Base-by-base conservation (phyloP, 148 eudicot genomes). In the Nyssa sinensis region DNA sequence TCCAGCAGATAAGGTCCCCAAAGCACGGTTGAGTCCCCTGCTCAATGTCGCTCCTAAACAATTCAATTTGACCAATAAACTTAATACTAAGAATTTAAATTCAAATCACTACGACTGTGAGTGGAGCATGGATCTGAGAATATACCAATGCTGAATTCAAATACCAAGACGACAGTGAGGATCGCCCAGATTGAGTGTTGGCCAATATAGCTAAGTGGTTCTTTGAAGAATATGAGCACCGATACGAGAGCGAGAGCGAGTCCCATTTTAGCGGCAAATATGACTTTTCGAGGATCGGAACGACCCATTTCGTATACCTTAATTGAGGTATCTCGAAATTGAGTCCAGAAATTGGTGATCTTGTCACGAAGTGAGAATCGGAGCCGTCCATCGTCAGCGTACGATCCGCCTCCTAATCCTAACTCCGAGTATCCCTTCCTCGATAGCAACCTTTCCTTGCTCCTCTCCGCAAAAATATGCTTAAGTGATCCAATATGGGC, bases 1-100 rank as follows among this genome's bases (percentile, higher is more conserved):
- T 25, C 91, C 93, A 81, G 93, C 93, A 0, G 86, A 87, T 12
- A 89, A 30, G 17, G 93, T 89, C 66, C 93, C 93, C 61, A 87
- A 35, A 34, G 89, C 93, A 19, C 93, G 86, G 74, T 89, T 89
- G 68, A 85, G 77, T 31, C 93, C 91, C 81, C 87, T 89, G 79
- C 69, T 89, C 34, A 89, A 78, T 37, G 93, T 89, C 62, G 91
- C 93, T 17, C 93, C 93, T 89, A 44, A 65, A 44, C 12, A 30
- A 71, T 71, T 65, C 34, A 35, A 63, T 53, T 34, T 4, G 21
- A 30, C 3, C 59, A 55, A 55, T 55, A 17, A 21, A 55, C 21
- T 14, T 41, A 44, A 44, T 19, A 44, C 51, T 11, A 44, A 11
- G 16, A 44, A 44, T 44, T 44, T 19, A 44, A 44, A 44, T 44